phyloP scores from a whole-genome alignment of 805 yeast genomes.

The Pichia sporocuriosa region DNA sequence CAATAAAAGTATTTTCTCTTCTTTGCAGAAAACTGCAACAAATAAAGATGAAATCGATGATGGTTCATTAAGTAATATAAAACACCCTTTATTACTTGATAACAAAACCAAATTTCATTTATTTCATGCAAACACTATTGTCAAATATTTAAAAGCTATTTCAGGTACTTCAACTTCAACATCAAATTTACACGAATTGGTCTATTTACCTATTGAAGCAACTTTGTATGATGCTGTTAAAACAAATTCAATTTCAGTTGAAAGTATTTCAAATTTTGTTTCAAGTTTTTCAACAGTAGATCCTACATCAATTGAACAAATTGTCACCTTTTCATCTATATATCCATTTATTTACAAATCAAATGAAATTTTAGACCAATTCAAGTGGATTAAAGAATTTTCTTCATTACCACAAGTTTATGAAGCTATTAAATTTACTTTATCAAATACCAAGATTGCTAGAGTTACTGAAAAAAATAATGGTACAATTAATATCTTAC shows the following conservation, averaged over 20 bases:
- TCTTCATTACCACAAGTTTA: conserved; percentile 33
- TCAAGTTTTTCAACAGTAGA: conserved; percentile 22
- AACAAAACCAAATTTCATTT: conserved; percentile 40
- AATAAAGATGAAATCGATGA: conserved; percentile 8
- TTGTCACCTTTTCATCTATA: conserved; percentile 53
- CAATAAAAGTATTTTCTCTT: conserved; percentile 3
- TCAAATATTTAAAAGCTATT: conserved; percentile 47
- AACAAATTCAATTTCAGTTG: conserved; percentile 24
- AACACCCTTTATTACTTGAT: conserved; percentile 23
- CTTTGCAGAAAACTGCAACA: conserved; percentile 5
- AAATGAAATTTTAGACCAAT: conserved; percentile 2
- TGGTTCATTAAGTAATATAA: conserved; percentile 1
- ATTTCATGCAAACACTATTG: conserved; percentile 62
- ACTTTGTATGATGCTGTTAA: conserved; percentile 36
- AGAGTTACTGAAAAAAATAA: conserved; percentile 38
- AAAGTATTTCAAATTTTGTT: conserved; percentile 5
- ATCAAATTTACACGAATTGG: conserved; percentile 12
- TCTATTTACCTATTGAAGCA: conserved; percentile 35
- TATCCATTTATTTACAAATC: conserved; percentile 33
- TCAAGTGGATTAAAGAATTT: conserved; percentile 39
- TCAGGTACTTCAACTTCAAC: conserved; percentile 7
- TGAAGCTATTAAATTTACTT: conserved; percentile 41
- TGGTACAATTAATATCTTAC: conserved; percentile 25
- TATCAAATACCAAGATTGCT: conserved; percentile 37
- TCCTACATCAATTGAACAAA: conserved; percentile 40